A percentile compares a stretch with the other conserved stretches of the same genome.
These are phyloP conservation scores for Phytophthora aleatoria DNA, from an alignment of 352 stramenopile genomes.

Conservation along the genomic window DNA sequence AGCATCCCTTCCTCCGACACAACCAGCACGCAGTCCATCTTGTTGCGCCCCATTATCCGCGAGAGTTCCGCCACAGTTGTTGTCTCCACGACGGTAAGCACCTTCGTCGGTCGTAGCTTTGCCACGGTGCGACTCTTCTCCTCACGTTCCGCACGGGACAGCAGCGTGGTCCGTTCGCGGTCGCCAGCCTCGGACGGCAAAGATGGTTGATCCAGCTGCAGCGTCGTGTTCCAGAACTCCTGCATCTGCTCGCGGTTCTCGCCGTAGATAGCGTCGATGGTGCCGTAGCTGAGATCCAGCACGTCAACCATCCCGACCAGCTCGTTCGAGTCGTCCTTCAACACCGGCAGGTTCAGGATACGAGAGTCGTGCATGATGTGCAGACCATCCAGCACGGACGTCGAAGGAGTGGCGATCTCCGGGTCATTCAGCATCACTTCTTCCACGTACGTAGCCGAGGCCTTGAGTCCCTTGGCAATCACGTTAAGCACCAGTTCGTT, in stretches of 20 bases:
- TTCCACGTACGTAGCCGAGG: conserved; percentile 88
- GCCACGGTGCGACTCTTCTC: conserved; percentile 82
- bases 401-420: conserved; percentile 69
- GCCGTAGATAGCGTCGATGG: conserved; percentile 88
- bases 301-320: conserved; percentile 87
- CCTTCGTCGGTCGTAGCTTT: conserved; percentile 83
- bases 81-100: conserved; percentile 87
- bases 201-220: conserved; percentile 78
- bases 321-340: conserved; percentile 65
- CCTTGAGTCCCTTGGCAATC: conserved; percentile 92
- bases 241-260: conserved; percentile 89
- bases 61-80: conserved; percentile 87
- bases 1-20: conserved; percentile 89
- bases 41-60: conserved; percentile 89
- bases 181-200: conserved; percentile 37
- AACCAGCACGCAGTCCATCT: conserved; percentile 93
- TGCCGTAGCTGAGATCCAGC: conserved; percentile 85
- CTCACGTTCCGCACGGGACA: conserved; percentile 58
- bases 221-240: conserved; percentile 88
- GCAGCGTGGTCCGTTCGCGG: conserved; percentile 65
- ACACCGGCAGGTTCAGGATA: conserved; percentile 80
- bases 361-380: conserved; percentile 91
- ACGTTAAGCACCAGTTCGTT: conserved; percentile 97
- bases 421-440: conserved; percentile 92
- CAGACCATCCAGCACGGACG: conserved; percentile 82